phyloP scores from a whole-genome alignment of 805 yeast genomes.

The Kodamaea jinghongensis region DNA sequence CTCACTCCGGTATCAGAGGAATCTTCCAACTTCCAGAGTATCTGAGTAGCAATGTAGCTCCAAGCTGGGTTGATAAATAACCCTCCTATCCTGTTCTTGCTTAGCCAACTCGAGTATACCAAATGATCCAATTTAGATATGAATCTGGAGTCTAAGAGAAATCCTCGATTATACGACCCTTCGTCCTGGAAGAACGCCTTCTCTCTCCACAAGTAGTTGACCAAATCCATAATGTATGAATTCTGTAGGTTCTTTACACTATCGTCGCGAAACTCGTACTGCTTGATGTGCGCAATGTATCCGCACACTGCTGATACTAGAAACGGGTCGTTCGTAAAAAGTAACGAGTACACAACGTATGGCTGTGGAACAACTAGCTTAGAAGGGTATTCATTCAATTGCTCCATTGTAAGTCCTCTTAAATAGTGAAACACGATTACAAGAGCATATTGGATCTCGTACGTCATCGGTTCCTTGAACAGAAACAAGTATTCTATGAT shows the following conservation, averaged over 20 bases:
- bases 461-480: conserved; percentile 4
- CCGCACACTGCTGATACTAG: conserved; percentile 46
- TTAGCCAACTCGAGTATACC: conserved; percentile 29
- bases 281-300: conserved; percentile 43
- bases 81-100: conserved; percentile 33
- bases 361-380: conserved; percentile 38
- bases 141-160: conserved; percentile 35
- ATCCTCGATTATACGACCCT: conserved; percentile 34
- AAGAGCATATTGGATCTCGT: too few species aligned
- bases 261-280: conserved; percentile 23
- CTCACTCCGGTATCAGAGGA: conserved; percentile 29
- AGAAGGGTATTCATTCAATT: conserved; percentile 4
- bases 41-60: conserved; percentile 41
- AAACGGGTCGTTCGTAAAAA: conserved; percentile 44
- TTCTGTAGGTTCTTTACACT: conserved; percentile 39
- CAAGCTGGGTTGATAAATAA: conserved; percentile 53
- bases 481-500: conserved; percentile 2
- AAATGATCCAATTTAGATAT: conserved; percentile 30
- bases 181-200: conserved; percentile 42
- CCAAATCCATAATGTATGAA: conserved; percentile 51
- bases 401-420: not conserved
- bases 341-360: conserved; percentile 31
- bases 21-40: conserved; percentile 49
- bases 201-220: conserved; percentile 58
- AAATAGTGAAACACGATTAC: not conserved